Evolutionary conservation across 1,284 basidiomycete species (phyloP).

Genomic region (Apiotrichum gamsii): DNA sequence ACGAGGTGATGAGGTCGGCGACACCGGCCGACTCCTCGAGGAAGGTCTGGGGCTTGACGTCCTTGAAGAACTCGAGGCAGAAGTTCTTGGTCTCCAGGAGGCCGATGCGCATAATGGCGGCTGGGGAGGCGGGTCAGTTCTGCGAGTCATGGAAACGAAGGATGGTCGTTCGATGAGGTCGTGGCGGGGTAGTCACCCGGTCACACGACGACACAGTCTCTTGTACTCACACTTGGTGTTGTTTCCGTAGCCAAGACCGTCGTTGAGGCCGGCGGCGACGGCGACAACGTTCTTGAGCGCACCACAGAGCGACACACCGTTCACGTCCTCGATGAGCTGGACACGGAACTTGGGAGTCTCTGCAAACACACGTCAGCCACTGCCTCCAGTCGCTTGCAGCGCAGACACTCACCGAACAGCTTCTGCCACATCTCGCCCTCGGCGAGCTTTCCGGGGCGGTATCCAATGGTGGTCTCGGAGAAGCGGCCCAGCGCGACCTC

Average conservation of each 20-base stretch:
- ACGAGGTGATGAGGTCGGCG: constrained; percentile 57
- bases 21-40: constrained; percentile 53
- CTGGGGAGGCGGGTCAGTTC: too few relatives aligned
- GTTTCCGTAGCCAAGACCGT: constrained; percentile 54
- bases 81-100: constrained; percentile 51
- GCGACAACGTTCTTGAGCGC: constrained; percentile 57
- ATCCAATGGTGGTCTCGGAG: constrained; percentile 56
- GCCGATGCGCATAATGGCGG: constrained; percentile 56
- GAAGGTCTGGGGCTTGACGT: constrained; percentile 53
- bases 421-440: constrained; percentile 51
- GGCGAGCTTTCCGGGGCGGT: constrained; percentile 45
- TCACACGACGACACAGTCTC: too few relatives aligned
- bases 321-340: constrained; percentile 53
- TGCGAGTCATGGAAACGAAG: too few relatives aligned
- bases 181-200: too few relatives aligned
- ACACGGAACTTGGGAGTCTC: constrained; percentile 52
- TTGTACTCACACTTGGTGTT: constrained; percentile 54
- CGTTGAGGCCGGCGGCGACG: constrained; percentile 54
- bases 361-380: constrained; percentile 10
- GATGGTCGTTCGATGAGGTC: too few relatives aligned
- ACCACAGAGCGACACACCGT: constrained; percentile 54
- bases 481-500: constrained; percentile 53
- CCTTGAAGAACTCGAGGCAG: constrained; percentile 54
- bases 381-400: too few relatives aligned
- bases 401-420: constrained; percentile 49